phyloP scores from a whole-genome alignment of 257 asterid genomes.

The Mentha longifolia region DNA sequence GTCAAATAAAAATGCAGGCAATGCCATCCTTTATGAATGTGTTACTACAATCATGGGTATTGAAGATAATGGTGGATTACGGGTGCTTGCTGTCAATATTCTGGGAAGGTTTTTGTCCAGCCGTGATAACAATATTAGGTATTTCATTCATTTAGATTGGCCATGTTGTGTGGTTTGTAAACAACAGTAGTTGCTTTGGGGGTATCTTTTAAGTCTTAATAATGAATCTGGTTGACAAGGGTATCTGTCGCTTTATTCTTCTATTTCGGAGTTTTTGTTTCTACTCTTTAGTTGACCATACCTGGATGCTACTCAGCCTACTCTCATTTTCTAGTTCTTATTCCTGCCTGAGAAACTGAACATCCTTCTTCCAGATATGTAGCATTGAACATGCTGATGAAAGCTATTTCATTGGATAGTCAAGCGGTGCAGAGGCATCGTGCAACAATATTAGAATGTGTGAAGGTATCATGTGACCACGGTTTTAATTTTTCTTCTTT shows the following conservation, averaged over 20 bases:
- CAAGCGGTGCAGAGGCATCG: conserved; percentile 99
- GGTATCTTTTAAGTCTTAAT: too few relatives aligned
- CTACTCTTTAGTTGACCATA: conserved; percentile 19
- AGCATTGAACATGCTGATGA: conserved; percentile 98
- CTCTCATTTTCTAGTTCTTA: conserved; percentile 31
- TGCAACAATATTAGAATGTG: conserved; percentile 94
- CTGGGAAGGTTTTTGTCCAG: conserved; percentile 98
- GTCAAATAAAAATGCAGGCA: conserved; percentile 93
- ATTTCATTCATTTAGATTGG: conserved; percentile 29
- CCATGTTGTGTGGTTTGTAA: conserved; percentile 20
- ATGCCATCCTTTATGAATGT: conserved; percentile 96
- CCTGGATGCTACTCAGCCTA: neutral
- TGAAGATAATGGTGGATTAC: conserved; percentile 95
- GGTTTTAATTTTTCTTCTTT: conserved; percentile 2
- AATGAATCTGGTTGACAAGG: too few relatives aligned
- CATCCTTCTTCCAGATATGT: conserved; percentile 73
- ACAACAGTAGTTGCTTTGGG: conserved; percentile 1
- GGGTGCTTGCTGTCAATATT: conserved; percentile 95
- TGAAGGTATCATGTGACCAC: conserved; percentile 63
- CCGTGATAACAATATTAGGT: conserved; percentile 98
- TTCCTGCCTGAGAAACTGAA: conserved; percentile 37
- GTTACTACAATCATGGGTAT: conserved; percentile 88
- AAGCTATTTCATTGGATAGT: conserved; percentile 85
- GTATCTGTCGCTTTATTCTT: too few relatives aligned
- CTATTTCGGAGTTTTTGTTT: conserved; percentile 4